Percentiles rank a stretch among this genome's conserved stretches.
Evolutionary conservation across 1,284 basidiomycete genomes (phyloP).

Genomic region (Leucoagaricus sp.): DNA sequence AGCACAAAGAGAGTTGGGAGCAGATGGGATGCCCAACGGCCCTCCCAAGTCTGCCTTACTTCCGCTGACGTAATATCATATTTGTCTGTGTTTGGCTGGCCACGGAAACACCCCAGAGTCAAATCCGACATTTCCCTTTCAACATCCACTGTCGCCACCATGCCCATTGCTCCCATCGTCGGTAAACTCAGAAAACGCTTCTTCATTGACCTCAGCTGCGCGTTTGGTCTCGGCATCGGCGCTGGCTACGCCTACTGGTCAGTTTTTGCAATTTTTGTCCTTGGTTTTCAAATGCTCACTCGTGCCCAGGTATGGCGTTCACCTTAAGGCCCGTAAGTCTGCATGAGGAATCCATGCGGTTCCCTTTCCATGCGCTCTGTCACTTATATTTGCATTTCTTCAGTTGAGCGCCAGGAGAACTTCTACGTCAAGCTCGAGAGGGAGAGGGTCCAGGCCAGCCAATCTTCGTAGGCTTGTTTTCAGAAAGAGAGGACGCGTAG

Average conservation of each 20-base stretch:
- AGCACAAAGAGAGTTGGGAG: constrained; percentile 26
- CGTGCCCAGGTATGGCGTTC: constrained; percentile 71
- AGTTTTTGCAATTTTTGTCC: constrained; percentile 29
- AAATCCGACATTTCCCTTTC: constrained; percentile 40
- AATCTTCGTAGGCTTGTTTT: constrained; percentile 16
- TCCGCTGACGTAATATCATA: constrained; percentile 21
- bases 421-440: constrained; percentile 84
- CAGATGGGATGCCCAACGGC: constrained; percentile 14
- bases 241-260: constrained; percentile 81
- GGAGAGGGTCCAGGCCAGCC: constrained; percentile 31
- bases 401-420: constrained; percentile 80
- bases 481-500: background rate
- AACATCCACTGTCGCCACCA: constrained; percentile 29
- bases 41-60: constrained; percentile 13
- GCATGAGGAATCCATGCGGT: background rate
- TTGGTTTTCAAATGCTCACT: constrained; percentile 15
- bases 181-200: constrained; percentile 88
- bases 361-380: background rate
- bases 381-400: constrained; percentile 22
- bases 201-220: constrained; percentile 75
- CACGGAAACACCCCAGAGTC: constrained; percentile 19
- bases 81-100: constrained; percentile 29
- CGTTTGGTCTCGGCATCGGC: constrained; percentile 71
- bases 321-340: constrained; percentile 70
- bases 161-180: constrained; percentile 85